These are phyloP conservation scores for Candida coleopterorum DNA, from an alignment of 805 yeast species.

Conservation along the genomic window DNA sequence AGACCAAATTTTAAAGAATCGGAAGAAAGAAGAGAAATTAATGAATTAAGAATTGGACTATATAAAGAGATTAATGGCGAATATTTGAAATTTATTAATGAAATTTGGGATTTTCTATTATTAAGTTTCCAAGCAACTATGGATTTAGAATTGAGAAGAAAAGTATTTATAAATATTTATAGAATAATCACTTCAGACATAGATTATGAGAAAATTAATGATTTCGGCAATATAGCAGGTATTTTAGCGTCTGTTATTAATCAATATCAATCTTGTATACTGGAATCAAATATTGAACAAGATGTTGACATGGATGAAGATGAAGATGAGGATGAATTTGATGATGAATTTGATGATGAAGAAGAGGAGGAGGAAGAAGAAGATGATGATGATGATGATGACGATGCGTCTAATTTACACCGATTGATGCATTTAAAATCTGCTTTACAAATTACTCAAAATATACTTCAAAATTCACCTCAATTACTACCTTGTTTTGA, in stretches of 20 bases:
- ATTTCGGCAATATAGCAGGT: slow-evolving; percentile 37
- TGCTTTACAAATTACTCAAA: slow-evolving; percentile 44
- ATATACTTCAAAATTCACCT: slow-evolving; percentile 42
- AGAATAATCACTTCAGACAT: slow-evolving; percentile 43
- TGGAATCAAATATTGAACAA: too few relatives aligned
- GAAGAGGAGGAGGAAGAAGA: slow-evolving; percentile 7
- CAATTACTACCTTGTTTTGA: slow-evolving; percentile 46
- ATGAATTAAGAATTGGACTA: slow-evolving; percentile 27
- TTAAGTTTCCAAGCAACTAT: slow-evolving; percentile 70
- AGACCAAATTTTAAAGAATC: slow-evolving; percentile 16
- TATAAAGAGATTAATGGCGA: slow-evolving; percentile 20
- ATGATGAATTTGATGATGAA: slow-evolving; percentile 5
- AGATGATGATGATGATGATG: slow-evolving; percentile 5
- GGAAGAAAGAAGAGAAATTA: slow-evolving; percentile 21
- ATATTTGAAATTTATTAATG: slow-evolving; percentile 36
- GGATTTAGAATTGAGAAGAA: slow-evolving; percentile 58
- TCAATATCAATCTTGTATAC: slow-evolving; percentile 22
- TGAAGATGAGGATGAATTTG: slow-evolving; percentile 9
- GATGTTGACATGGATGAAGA: slow-evolving; percentile 3
- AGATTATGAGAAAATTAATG: slow-evolving; percentile 21
- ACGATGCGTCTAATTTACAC: slow-evolving; percentile 18
- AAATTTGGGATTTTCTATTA: slow-evolving; percentile 49
- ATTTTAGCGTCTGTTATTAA: slow-evolving; percentile 58
- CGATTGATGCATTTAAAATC: slow-evolving; percentile 45
- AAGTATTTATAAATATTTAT: slow-evolving; percentile 48